A percentile compares a stretch with the other conserved stretches of the same genome.
phyloP scores from a whole-genome alignment of 805 yeast species.

The Wickerhamomyces queroliae region DNA sequence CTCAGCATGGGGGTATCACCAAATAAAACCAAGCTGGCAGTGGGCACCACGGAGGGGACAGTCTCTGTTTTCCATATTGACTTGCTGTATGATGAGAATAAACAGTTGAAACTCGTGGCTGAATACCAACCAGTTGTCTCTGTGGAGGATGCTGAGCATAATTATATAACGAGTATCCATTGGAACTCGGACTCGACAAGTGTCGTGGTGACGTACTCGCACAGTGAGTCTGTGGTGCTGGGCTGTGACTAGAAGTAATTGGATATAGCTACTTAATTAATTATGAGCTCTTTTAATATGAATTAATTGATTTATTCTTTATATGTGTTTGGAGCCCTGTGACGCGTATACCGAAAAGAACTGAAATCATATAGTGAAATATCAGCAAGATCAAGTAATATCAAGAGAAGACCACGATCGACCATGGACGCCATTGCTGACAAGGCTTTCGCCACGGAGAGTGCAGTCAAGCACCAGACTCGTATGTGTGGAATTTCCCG shows the following conservation, averaged over 20 bases:
- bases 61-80: constrained; percentile 46
- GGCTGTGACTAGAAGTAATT: not conserved
- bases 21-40: constrained; percentile 41
- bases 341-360: no score
- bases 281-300: no score
- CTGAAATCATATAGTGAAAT: no score
- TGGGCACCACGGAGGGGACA: constrained; percentile 63
- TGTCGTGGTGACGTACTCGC: constrained; percentile 27
- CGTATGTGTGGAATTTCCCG: constrained; percentile 24
- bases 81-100: constrained; percentile 7
- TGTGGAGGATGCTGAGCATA: constrained; percentile 11
- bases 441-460: constrained; percentile 35
- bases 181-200: constrained; percentile 26
- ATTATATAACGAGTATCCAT: constrained; percentile 26
- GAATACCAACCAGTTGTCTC: constrained; percentile 20
- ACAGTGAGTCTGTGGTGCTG: constrained; percentile 20
- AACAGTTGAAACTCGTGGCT: constrained; percentile 12
- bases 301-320: no score
- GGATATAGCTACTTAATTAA: no score
- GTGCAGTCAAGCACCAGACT: constrained; percentile 20
- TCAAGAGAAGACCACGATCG: no score
- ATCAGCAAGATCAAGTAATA: no score
- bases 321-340: not conserved
- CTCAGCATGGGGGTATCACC: constrained; percentile 49
- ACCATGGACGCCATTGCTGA: constrained; percentile 75